A percentile compares a stretch with the other conserved stretches of the same genome.
These are phyloP conservation scores for Phoenix roebelenii DNA, from an alignment of 176 grass and related monocot species.

Conservation along the genomic window DNA sequence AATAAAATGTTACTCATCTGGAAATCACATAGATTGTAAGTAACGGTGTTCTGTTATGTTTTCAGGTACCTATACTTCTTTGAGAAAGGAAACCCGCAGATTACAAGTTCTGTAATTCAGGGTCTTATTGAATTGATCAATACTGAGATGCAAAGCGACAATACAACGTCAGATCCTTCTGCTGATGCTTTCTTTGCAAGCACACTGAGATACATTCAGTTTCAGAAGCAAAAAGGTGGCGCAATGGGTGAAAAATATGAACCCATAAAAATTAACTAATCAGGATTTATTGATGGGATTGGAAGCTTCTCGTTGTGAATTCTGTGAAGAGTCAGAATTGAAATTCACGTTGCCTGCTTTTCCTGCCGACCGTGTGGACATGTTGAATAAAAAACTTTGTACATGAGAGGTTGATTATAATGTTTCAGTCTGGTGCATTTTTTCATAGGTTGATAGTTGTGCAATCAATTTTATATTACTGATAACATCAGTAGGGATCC, in stretches of 20 bases:
- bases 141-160: constrained; percentile 78
- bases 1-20: neutral
- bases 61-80: constrained; percentile 96
- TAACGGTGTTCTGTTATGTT: constrained; percentile 3
- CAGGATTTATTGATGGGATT: neutral
- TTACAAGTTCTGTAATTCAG: constrained; percentile 75
- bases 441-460: neutral
- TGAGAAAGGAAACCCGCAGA: constrained; percentile 93
- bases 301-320: neutral
- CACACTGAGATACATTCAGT: constrained; percentile 80
- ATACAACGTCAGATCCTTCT: constrained; percentile 39
- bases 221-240: constrained; percentile 96
- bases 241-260: constrained; percentile 82
- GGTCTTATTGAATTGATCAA: constrained; percentile 90
- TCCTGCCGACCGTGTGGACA: neutral
- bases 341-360: neutral
- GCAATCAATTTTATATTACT: too few species aligned
- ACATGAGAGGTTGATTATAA: neutral
- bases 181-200: constrained; percentile 86
- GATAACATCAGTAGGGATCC: too few species aligned
- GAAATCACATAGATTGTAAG: neutral
- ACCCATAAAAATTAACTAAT: constrained; percentile 46
- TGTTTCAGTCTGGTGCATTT: neutral
- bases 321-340: neutral
- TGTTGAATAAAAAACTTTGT: neutral